These are phyloP conservation scores for Sinapis alba DNA, from an alignment of 441 rosid genomes.

Conservation along the genomic window DNA sequence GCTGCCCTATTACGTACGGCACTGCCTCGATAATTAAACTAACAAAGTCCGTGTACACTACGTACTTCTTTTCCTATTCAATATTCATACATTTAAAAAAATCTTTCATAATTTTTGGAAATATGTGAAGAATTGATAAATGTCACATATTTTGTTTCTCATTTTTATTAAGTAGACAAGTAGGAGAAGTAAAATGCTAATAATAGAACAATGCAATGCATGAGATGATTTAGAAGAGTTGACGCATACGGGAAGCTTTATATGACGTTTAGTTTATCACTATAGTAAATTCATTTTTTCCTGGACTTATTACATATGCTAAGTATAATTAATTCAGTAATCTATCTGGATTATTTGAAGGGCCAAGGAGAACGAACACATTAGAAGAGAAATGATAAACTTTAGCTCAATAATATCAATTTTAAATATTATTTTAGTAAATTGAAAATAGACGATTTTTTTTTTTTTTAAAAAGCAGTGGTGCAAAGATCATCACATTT, in stretches of 20 bases:
- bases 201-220: neutral
- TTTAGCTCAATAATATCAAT: constrained; percentile 2
- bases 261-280: neutral
- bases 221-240: neutral
- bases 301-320: neutral
- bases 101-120: neutral
- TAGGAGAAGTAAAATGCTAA: constrained; percentile 8
- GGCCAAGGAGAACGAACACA: neutral
- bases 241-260: neutral
- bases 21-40: constrained; percentile 24
- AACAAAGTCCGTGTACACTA: constrained; percentile 18
- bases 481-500: neutral
- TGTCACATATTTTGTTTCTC: neutral
- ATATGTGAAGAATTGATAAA: neutral
- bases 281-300: neutral
- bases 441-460: neutral
- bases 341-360: neutral
- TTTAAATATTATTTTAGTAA: neutral
- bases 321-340: neutral
- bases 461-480: neutral
- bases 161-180: neutral
- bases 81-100: neutral
- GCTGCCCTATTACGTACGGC: constrained; percentile 35
- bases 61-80: constrained; percentile 6
- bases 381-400: neutral